Conservation (phyloP, 306 rosid genomes). For the Castanea crenata region DNA sequence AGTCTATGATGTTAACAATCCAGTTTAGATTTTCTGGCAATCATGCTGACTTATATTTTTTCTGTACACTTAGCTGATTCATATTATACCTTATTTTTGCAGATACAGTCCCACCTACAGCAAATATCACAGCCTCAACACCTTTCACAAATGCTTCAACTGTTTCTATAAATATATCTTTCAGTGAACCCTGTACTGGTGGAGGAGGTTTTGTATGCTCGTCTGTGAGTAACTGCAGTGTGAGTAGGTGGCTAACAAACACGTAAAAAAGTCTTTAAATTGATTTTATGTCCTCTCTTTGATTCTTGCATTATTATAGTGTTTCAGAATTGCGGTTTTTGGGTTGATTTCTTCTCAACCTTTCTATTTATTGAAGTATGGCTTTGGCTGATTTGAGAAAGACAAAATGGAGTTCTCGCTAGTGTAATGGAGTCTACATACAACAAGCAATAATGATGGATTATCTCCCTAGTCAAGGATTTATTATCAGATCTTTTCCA, state of each 20-base stretch:
- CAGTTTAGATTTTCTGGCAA: background rate
- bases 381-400: background rate
- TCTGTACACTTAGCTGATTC: background rate
- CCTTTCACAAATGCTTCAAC: constrained; percentile 59
- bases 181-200: constrained; percentile 67
- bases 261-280: background rate
- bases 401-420: background rate
- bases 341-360: background rate
- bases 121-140: constrained; percentile 52
- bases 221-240: constrained; percentile 79
- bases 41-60: background rate
- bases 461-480: background rate
- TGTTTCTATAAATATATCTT: constrained; percentile 71
- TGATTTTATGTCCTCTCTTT: background rate
- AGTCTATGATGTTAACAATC: background rate
- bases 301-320: background rate
- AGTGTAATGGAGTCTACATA: background rate
- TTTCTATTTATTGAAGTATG: background rate
- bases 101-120: constrained; percentile 88
- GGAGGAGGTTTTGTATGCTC: constrained; percentile 67
- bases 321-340: background rate
- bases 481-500: background rate
- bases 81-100: constrained; percentile 23
- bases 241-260: constrained; percentile 50
- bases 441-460: background rate